These are phyloP conservation scores for Jaapia argillacea DNA, from an alignment of 768 basidiomycete species.

Conservation along the genomic window DNA sequence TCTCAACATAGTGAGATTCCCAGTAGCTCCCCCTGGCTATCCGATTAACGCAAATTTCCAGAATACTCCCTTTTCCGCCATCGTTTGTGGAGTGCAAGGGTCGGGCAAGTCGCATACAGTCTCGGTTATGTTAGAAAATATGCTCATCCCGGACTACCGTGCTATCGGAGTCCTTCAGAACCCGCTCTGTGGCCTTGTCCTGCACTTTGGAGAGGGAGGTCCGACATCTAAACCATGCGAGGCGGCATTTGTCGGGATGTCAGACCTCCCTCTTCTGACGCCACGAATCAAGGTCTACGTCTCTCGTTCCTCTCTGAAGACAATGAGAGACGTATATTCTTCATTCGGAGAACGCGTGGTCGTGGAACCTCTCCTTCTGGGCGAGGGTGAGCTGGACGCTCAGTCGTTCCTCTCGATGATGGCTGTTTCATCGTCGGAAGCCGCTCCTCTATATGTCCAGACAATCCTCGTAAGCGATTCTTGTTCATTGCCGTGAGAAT, in stretches of 20 bases:
- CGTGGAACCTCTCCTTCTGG: constrained; percentile 46
- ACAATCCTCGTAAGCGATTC: constrained; percentile 41
- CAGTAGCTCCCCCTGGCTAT: neutral
- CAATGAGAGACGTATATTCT: constrained; percentile 47
- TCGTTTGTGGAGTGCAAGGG: constrained; percentile 73
- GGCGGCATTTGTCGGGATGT: constrained; percentile 37
- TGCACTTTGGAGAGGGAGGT: constrained; percentile 66
- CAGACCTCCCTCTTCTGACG: constrained; percentile 11
- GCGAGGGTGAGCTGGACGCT: constrained; percentile 55
- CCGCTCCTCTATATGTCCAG: constrained; percentile 62
- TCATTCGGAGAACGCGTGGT: constrained; percentile 37
- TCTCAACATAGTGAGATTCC: constrained; percentile 47
- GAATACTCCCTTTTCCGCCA: constrained; percentile 67
- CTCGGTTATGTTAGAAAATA: constrained; percentile 57
- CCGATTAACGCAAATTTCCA: constrained; percentile 13
- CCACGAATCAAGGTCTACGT: constrained; percentile 41
- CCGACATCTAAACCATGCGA: constrained; percentile 47
- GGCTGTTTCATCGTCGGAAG: constrained; percentile 53
- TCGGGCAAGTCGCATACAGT: constrained; percentile 71
- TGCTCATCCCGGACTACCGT: constrained; percentile 46
- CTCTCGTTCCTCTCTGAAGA: constrained; percentile 48
- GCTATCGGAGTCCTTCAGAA: constrained; percentile 41
- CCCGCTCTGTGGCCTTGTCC: constrained; percentile 50
- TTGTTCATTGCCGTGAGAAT: neutral
- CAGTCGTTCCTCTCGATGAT: constrained; percentile 67